A percentile compares a stretch with the other conserved stretches of the same genome.
These are phyloP conservation scores for Elongisporangium anandrum DNA, from an alignment of 352 stramenopile species.

Conservation along the genomic window DNA sequence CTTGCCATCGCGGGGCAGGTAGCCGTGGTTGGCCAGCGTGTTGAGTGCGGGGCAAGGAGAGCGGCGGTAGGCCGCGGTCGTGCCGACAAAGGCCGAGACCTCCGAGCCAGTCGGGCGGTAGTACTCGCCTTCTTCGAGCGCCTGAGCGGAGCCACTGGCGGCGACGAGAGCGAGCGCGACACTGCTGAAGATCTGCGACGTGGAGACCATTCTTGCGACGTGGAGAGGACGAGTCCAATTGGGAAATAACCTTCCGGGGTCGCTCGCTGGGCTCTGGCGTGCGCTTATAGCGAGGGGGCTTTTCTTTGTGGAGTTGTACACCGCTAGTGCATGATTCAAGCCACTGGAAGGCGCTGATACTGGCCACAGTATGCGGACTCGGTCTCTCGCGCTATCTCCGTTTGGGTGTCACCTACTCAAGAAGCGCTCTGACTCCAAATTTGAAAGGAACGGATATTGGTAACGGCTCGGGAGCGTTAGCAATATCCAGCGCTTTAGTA, in stretches of 20 bases:
- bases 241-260: no score
- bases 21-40: slow-evolving; percentile 43
- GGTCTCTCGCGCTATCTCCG: neutral
- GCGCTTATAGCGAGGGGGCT: neutral
- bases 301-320: neutral
- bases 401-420: neutral
- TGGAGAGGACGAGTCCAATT: slow-evolving; percentile 2
- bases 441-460: no score
- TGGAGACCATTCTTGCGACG: neutral
- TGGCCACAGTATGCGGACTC: neutral
- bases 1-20: slow-evolving; percentile 32
- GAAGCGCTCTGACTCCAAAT: neutral
- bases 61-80: slow-evolving; percentile 16
- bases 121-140: slow-evolving; percentile 19
- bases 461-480: neutral
- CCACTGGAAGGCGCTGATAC: neutral
- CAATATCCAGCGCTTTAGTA: neutral
- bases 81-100: slow-evolving; percentile 19
- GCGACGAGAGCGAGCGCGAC: neutral
- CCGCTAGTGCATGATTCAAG: no score
- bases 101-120: slow-evolving; percentile 14
- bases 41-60: slow-evolving; percentile 46
- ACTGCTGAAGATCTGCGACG: neutral
- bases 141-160: slow-evolving; percentile 5
- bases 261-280: no score